Percentiles rank a stretch among this genome's conserved stretches.
These are phyloP conservation scores for Lentithecium fluviatile DNA, from an alignment of 495 filamentous ascomycete species.

Conservation along the genomic window DNA sequence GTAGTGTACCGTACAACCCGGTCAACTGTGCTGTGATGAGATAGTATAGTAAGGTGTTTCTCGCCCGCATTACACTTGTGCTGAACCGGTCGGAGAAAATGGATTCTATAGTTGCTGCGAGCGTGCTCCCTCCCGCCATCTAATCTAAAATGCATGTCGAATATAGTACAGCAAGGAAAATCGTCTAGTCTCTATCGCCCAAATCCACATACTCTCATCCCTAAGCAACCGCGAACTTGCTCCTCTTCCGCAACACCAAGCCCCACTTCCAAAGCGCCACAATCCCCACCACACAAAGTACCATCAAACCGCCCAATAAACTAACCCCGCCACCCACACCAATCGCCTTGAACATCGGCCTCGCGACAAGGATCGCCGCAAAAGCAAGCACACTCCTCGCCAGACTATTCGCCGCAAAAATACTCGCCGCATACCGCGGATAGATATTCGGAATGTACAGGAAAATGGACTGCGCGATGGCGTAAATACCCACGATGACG, in stretches of 20 bases:
- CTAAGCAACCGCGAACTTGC: constrained; percentile 36
- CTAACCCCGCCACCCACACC: constrained; percentile 55
- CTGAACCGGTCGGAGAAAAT: too few relatives aligned
- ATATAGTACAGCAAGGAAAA: too few relatives aligned
- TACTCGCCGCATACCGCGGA: constrained; percentile 58
- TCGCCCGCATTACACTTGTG: too few relatives aligned
- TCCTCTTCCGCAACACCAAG: constrained; percentile 37
- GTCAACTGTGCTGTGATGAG: too few relatives aligned
- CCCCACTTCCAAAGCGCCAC: constrained; percentile 36
- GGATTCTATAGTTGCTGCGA: too few relatives aligned
- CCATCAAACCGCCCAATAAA: constrained; percentile 56
- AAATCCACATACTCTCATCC: too few relatives aligned
- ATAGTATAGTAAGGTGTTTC: too few relatives aligned
- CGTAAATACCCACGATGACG: constrained; percentile 52
- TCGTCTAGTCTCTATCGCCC: too few relatives aligned
- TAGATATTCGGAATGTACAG: constrained; percentile 61
- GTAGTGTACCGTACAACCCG: too few relatives aligned
- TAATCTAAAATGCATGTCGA: too few relatives aligned
- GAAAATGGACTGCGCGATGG: constrained; percentile 61
- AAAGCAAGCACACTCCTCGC: constrained; percentile 56
- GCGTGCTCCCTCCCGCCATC: too few relatives aligned
- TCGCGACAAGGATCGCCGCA: constrained; percentile 55
- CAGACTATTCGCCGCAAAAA: constrained; percentile 63
- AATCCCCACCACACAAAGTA: constrained; percentile 46
- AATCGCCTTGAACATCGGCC: constrained; percentile 55